Evolutionary conservation across 306 rosid species (phyloP), one percentile per base, ranked within the genome.

Genomic region (Cucurbita maxima): DNA sequence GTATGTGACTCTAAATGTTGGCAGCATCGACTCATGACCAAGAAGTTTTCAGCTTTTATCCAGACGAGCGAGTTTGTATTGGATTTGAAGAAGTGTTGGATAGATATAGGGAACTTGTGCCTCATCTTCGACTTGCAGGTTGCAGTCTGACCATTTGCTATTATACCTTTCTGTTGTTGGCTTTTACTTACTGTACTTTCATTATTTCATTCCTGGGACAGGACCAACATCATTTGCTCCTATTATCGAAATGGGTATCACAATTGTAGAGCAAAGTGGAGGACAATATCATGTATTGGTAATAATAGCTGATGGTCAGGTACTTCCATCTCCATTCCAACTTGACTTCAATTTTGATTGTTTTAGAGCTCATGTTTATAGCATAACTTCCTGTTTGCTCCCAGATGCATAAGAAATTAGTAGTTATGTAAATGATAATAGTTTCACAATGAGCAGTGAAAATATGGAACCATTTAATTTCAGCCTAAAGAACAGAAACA

Each of bases 151-250:
- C 20, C 58, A 25, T 58, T 71, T 37, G 63, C 59, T 11, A 30
- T 59, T 36, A 55, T 68, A 54, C 62, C 34, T 79, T n/a, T 43
- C 60, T 63, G 41, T 58, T 14, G n/a, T 47, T 60, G 6, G 10
- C 13, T 25, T 37, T n/a, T 62, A 76, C 56, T 20, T 18, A 59
- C 44, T 70, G 62, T 14, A 72, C 57, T 57, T 76, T 84, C 69
- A 68, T 64, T 20, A 15, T 43, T 22, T 70, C 78, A 34, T 58
- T 8, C 22, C 60, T 54, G 54, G 69, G 19, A 66, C 87, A 94
- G 99, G 99, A 34, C 99, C 99, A 43, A 94, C 99, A 61, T 94
- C 99, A 64, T 94, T 94, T 82, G 97, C 96, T 43, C 99, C 97
- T 1, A 43, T 90, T 52, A 71, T 94, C 73, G 99, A 94, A 87